Evolutionary conservation across 1,139 yeast genomes (phyloP), one percentile per base, ranked within the genome.

Genomic region (Suhomyces chickasaworum): DNA sequence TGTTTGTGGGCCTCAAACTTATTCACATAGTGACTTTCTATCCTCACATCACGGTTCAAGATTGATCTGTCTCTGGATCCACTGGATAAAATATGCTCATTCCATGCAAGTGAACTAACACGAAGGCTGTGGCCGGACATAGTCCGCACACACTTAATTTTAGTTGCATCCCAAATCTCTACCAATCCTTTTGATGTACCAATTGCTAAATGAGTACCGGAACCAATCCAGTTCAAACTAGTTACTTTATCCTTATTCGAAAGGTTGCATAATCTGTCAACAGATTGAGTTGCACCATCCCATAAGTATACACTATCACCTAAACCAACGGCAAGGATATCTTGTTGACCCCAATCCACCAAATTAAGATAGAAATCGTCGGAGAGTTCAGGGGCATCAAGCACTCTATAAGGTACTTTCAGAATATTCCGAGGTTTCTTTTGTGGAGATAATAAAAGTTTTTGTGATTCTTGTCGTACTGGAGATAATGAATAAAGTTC

Each of bases 261-360:
- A 27, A 88, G 66, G 54, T 85, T 86, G 58, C 97, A 88, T 42
- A 95, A 73, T 55, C 93, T 79, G 52, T 84, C 84, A 2, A 93
- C 98, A 4, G 85, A 80, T 33, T 96, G 97, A 0, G 91, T 81
- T 12, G 84, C 75, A 1, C 96, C 96, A 63, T 90, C 91, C 91
- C 98, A 91, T 20, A 91, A 69, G 62, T 93, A 93, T 1, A 91
- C 97, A 42, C 89, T 79, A 46, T 88, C 83, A 0, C 96, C 96
- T 38, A 93, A 73, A 0, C 97, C 98, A 8, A 93, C 99, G 0
- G 95, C 97, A 32, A 93, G 69, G 23, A 88, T 71, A 64, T 91
- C 96, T 52, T 86, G 90, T 30, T 89, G 81, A 0, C 98, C 97
- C 99, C 99, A 93, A 64, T 93, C 98, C 1, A 93, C 88, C 49